Conservation (phyloP, 495 filamentous ascomycete genomes). For the Margaritispora aquatica region DNA sequence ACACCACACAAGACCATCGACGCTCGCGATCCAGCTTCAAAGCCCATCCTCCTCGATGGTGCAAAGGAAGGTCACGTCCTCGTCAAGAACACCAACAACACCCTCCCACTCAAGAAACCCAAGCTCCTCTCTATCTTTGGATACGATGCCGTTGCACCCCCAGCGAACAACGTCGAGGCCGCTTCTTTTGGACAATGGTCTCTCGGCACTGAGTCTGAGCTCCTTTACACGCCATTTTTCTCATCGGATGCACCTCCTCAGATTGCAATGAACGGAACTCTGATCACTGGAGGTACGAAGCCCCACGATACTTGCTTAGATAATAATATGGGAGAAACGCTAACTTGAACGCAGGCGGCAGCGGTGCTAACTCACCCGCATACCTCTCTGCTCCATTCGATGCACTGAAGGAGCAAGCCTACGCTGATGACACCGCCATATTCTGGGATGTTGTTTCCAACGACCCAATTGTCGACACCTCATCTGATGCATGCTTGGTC, state of each 20-base stretch:
- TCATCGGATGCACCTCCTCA: constrained; percentile 26
- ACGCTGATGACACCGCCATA: constrained; percentile 47
- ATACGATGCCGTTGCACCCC: constrained; percentile 33
- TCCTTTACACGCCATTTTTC: neutral
- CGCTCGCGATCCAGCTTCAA: constrained; percentile 35
- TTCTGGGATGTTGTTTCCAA: constrained; percentile 39
- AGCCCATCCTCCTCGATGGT: constrained; percentile 36
- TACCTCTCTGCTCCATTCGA: constrained; percentile 46
- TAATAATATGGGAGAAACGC: too few relatives aligned
- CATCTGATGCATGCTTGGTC: constrained; percentile 61
- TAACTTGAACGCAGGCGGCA: constrained; percentile 3
- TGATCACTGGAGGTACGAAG: constrained; percentile 58
- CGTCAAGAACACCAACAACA: constrained; percentile 51
- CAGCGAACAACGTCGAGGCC: neutral
- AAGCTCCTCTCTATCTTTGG: constrained; percentile 43
- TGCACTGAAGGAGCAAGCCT: constrained; percentile 48
- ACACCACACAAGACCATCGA: constrained; percentile 45
- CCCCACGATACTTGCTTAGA: neutral
- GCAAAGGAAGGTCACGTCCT: constrained; percentile 53
- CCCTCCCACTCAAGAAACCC: constrained; percentile 48
- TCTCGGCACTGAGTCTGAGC: constrained; percentile 5
- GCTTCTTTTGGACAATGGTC: neutral
- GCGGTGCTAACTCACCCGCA: constrained; percentile 16
- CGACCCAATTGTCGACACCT: constrained; percentile 34
- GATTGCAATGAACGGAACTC: constrained; percentile 73